A percentile compares a stretch with the other conserved stretches of the same genome.
These are phyloP conservation scores for Talinum fruticosum DNA, from an alignment of 148 eudicot species.

Conservation along the genomic window DNA sequence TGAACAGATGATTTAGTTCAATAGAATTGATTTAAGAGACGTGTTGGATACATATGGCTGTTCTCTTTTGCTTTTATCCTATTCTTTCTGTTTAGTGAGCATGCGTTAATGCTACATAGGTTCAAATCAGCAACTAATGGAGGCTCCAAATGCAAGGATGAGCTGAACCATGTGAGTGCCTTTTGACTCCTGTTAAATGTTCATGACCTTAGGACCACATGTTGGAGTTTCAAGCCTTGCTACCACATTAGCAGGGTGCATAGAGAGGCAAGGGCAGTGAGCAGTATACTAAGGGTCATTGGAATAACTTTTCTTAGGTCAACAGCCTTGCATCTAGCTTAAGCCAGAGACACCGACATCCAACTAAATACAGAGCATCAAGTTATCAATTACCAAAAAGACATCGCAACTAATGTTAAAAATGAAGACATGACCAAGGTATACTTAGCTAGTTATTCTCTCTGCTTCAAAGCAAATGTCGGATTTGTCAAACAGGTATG, in stretches of 20 bases:
- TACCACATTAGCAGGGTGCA: not conserved
- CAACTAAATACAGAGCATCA: too few relatives aligned
- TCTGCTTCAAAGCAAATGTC: not conserved
- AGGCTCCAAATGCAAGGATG: not conserved
- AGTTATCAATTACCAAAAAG: too few relatives aligned
- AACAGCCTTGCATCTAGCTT: not conserved
- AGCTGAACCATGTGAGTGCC: not conserved
- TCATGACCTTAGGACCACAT: not conserved
- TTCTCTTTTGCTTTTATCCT: not conserved
- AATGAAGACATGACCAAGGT: not conserved
- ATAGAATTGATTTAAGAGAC: not conserved
- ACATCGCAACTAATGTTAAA: not conserved
- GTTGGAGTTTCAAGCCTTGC: not conserved
- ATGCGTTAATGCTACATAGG: not conserved
- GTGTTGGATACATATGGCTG: not conserved
- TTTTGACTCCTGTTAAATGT: not conserved
- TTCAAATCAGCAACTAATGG: not conserved
- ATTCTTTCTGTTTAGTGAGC: not conserved
- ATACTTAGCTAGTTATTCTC: not conserved
- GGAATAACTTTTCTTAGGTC: not conserved
- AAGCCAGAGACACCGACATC: not conserved
- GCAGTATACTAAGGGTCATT: not conserved
- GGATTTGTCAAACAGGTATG: not conserved
- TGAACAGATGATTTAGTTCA: not conserved
- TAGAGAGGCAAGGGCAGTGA: not conserved